phyloP scores from a whole-genome alignment of 2,329 filamentous ascomycete genomes.

The Aotearoamyces nothofagi region DNA sequence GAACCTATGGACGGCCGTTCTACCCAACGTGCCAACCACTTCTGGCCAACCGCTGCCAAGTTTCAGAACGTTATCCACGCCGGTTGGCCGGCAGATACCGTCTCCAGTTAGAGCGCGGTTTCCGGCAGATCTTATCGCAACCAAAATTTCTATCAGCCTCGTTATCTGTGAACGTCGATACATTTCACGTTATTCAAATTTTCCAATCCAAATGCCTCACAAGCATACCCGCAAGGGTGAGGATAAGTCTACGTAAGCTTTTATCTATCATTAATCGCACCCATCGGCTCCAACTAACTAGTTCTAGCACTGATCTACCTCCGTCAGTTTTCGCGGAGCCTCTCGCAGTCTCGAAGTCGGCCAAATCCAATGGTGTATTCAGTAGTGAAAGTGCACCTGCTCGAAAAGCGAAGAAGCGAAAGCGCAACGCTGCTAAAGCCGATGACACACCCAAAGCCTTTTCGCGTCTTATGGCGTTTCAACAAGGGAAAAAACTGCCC shows the following conservation, averaged over 20 bases:
- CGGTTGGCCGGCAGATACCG: too few species aligned
- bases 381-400: slow-evolving; percentile 17
- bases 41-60: too few species aligned
- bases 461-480: slow-evolving; percentile 65
- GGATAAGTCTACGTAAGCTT: slow-evolving; percentile 35
- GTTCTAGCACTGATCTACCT: slow-evolving; percentile 29
- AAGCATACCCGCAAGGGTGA: slow-evolving; percentile 62
- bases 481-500: slow-evolving; percentile 41
- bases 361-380: slow-evolving; percentile 22
- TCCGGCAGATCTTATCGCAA: too few species aligned
- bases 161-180: too few species aligned
- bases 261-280: neutral
- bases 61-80: too few species aligned
- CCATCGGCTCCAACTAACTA: slow-evolving; percentile 13
- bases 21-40: too few species aligned
- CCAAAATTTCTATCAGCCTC: too few species aligned
- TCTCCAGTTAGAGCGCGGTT: too few species aligned
- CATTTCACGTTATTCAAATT: too few species aligned
- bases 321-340: slow-evolving; percentile 42
- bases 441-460: slow-evolving; percentile 88
- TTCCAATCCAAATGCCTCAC: too few species aligned
- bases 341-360: slow-evolving; percentile 35
- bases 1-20: too few species aligned
- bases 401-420: slow-evolving; percentile 29
- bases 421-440: slow-evolving; percentile 26